A percentile compares a stretch with the other conserved stretches of the same genome.
These are phyloP conservation scores for Posidonia oceanica DNA, from an alignment of 116 monocot species.

Conservation along the genomic window DNA sequence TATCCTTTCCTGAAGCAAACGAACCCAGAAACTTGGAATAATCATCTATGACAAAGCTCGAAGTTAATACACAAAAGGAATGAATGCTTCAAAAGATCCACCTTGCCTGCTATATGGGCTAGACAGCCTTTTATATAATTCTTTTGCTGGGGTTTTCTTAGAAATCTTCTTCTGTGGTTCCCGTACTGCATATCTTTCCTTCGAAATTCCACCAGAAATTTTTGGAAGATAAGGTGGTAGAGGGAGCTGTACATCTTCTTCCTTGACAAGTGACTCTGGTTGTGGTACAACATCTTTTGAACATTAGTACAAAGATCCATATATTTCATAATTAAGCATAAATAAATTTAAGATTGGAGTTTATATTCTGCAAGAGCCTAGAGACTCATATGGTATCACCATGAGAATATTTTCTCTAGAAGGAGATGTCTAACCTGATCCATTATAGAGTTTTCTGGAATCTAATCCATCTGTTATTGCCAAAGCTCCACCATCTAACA, in stretches of 20 bases:
- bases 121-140: not conserved
- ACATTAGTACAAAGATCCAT: not conserved
- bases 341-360: no score
- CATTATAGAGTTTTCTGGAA: not conserved
- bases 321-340: not conserved
- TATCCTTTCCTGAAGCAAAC: not conserved
- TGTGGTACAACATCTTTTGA: no score
- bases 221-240: not conserved
- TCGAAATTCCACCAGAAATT: not conserved
- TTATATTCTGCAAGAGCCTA: no score
- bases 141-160: not conserved
- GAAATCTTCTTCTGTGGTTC: not conserved
- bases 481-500: not conserved
- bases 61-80: not conserved
- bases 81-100: not conserved
- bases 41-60: not conserved
- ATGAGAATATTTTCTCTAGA: not conserved
- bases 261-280: slow-evolving; percentile 1
- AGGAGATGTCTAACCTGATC: not conserved
- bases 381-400: not conserved
- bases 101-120: not conserved
- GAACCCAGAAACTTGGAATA: not conserved
- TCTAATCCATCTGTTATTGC: not conserved
- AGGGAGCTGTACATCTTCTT: not conserved
- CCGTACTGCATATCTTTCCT: no score